Evolutionary conservation across 306 rosid species (phyloP), one percentile per base, ranked within the genome.

Genomic region (Medicago lupulina): DNA sequence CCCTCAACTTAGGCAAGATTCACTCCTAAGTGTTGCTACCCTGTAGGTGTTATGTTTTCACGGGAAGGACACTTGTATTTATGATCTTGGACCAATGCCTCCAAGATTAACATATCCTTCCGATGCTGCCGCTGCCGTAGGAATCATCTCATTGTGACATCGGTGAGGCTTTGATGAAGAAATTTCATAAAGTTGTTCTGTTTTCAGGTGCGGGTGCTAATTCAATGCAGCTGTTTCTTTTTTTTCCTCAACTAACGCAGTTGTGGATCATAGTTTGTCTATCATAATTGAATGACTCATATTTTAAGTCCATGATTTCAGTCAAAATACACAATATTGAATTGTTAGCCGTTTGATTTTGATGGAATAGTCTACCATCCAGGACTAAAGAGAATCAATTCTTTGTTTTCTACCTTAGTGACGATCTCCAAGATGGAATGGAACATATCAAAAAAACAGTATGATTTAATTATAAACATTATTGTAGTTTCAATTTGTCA

Each of bases 21-120:
- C 59, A 67, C 28, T 77, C 62, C 61, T 6, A 28, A 25, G 21
- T 3, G 7, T 16, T 65, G 63, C 43, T 75, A 50, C 17, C 55
- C 19, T 6, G n/a, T 3, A 15, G 19, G n/a, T 50, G 19, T n/a
- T n/a, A 6, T 50, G 55, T 50, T n/a, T 14, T 50, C 64, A 21
- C 36, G 12, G 28, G 66, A 60, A 60, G 39, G 18, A 59, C 8
- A 58, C n/a, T 1, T 55, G 31, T 55, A 23, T 19, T 57, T 9
- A 18, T 57, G 15, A 57, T 3, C 28, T 13, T 28, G 17, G 40
- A 60, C 39, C 18, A 8, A 7, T 61, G 41, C 28, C 15, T 46
- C 51, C n/a, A 46, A 46, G 51, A 46, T 46, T 46, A 46, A 13
- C 16, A 46, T 18, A 8, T 51, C 34, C 28, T 19, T 55, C 62